phyloP scores from a whole-genome alignment of 441 rosid genomes.

The Raphanus hybrid region DNA sequence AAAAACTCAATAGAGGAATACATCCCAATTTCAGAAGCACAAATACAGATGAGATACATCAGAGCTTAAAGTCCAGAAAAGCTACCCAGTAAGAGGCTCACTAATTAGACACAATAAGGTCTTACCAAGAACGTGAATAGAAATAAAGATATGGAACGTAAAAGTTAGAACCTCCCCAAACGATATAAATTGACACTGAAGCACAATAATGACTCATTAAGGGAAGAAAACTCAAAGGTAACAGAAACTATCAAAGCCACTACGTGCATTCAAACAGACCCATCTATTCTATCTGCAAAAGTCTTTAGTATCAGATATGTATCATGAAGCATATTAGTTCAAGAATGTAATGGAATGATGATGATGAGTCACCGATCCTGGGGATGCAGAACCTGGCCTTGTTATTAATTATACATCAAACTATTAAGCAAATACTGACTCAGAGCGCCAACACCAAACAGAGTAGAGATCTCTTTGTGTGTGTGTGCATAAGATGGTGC shows the following conservation, averaged over 20 bases:
- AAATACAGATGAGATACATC: neutral
- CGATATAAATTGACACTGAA: no score
- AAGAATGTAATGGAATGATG: neutral
- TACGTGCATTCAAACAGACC: conserved; percentile 40
- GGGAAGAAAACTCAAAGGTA: no score
- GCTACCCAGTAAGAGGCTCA: neutral
- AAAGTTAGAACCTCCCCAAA: no score
- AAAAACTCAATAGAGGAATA: neutral
- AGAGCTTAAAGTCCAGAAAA: neutral
- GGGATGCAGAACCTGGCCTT: conserved; percentile 68
- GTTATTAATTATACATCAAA: conserved; percentile 16
- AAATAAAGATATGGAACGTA: neutral
- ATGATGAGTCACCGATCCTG: conserved; percentile 60
- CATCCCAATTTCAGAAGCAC: neutral
- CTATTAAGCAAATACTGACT: conserved; percentile 22
- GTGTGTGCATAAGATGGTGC: no score
- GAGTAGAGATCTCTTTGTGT: conserved; percentile 15
- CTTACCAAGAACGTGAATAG: neutral
- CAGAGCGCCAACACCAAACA: neutral
- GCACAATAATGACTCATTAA: no score
- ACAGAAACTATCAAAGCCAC: no score
- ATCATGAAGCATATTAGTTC: neutral
- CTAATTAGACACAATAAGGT: neutral
- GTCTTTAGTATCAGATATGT: conserved; percentile 1
- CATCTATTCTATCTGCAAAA: conserved; percentile 63